Percentiles rank a stretch among this genome's conserved stretches.
Conservation (phyloP, 2,329 filamentous ascomycete genomes). For the Diplodia mutila region DNA sequence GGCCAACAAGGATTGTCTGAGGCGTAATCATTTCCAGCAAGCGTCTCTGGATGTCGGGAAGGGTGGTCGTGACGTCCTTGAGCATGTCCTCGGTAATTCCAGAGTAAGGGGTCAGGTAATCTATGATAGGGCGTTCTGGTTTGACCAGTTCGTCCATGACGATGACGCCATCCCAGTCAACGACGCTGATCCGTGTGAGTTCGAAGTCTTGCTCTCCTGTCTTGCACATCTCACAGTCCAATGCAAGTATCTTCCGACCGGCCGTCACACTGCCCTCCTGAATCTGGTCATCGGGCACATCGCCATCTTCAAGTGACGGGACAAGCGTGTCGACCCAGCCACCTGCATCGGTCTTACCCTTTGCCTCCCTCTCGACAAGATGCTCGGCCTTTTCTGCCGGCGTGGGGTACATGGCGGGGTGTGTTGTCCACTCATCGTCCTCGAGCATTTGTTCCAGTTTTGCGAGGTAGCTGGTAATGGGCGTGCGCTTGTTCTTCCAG, state of each 20-base stretch:
- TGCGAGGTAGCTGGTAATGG: constrained; percentile 79
- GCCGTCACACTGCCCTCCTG: constrained; percentile 81
- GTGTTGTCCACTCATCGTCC: constrained; percentile 76
- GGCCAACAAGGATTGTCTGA: constrained; percentile 74
- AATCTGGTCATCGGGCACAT: constrained; percentile 70
- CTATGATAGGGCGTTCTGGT: constrained; percentile 81
- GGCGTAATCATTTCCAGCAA: constrained; percentile 74
- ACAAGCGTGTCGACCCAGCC: constrained; percentile 87
- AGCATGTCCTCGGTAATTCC: constrained; percentile 90
- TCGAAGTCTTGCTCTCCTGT: constrained; percentile 79
- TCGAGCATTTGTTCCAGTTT: constrained; percentile 74
- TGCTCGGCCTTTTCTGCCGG: constrained; percentile 59
- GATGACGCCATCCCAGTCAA: constrained; percentile 82
- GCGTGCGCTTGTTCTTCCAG: constrained; percentile 75
- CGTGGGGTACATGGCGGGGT: constrained; percentile 72
- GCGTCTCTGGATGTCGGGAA: constrained; percentile 78
- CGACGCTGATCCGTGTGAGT: constrained; percentile 83
- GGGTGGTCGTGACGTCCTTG: constrained; percentile 77
- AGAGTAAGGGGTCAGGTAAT: constrained; percentile 88
- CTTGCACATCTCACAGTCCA: constrained; percentile 98
- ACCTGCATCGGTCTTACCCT: constrained; percentile 54
- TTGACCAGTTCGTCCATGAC: constrained; percentile 91
- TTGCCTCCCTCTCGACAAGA: constrained; percentile 56
- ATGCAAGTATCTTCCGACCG: constrained; percentile 75
- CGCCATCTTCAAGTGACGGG: constrained; percentile 66